Evolutionary conservation across 768 basidiomycete genomes (phyloP).

Genomic region (Lyophyllum atratum): DNA sequence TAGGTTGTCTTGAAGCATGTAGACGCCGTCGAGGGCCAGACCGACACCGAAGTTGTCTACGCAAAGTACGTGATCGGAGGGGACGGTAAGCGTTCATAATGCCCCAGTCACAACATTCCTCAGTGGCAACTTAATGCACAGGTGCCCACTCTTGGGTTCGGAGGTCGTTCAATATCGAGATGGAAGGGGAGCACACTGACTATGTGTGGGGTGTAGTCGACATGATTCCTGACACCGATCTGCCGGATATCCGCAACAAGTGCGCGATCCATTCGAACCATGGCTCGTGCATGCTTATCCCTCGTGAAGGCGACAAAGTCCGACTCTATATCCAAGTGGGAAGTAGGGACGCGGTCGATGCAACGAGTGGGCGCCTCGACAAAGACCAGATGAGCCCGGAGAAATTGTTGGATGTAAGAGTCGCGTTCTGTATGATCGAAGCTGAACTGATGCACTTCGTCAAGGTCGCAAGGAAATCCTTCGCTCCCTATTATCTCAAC

Average conservation of each 20-base stretch:
- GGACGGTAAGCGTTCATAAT: constrained; percentile 51
- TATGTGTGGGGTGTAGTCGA: constrained; percentile 87
- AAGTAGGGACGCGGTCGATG: constrained; percentile 45
- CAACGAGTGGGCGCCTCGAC: constrained; percentile 51
- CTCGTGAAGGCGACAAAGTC: constrained; percentile 67
- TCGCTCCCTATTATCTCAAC: constrained; percentile 56
- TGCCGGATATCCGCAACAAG: constrained; percentile 74
- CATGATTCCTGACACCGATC: constrained; percentile 67
- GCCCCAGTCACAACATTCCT: neutral
- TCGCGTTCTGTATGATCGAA: neutral
- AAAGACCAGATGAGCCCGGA: constrained; percentile 51
- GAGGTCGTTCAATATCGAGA: constrained; percentile 59
- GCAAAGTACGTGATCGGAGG: constrained; percentile 79
- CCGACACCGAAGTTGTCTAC: constrained; percentile 54
- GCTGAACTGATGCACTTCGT: neutral
- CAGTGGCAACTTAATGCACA: constrained; percentile 23
- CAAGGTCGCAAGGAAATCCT: constrained; percentile 55
- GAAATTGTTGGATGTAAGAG: constrained; percentile 52
- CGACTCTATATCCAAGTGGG: constrained; percentile 73
- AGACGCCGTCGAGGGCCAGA: constrained; percentile 30
- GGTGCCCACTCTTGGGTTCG: constrained; percentile 87
- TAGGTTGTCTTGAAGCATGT: constrained; percentile 50
- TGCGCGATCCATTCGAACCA: constrained; percentile 67
- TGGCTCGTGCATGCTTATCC: constrained; percentile 75
- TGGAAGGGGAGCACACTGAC: constrained; percentile 81